phyloP scores from a whole-genome alignment of 2,329 filamentous ascomycete genomes.

The Cladosporium phlei region DNA sequence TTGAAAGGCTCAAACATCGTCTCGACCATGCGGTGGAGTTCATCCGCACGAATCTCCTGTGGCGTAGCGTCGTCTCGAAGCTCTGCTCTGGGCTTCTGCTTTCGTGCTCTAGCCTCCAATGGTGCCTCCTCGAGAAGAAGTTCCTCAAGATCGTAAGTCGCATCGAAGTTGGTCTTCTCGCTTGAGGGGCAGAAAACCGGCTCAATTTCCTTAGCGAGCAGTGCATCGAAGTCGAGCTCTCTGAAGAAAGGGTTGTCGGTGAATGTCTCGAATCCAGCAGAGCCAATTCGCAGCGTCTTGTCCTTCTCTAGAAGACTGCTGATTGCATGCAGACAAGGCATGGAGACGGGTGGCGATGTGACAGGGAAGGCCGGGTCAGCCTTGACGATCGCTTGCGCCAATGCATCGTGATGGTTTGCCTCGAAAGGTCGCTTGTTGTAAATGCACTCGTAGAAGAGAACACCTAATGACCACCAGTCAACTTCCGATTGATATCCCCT shows the following conservation, averaged over 20 bases:
- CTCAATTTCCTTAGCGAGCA: constrained; percentile 82
- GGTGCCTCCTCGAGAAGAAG: constrained; percentile 90
- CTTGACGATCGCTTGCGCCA: constrained; percentile 75
- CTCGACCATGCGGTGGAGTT: constrained; percentile 91
- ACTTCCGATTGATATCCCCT: constrained; percentile 84
- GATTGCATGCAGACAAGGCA: constrained; percentile 85
- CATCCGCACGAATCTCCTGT: constrained; percentile 90
- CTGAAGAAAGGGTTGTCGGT: constrained; percentile 86
- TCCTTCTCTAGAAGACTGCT: constrained; percentile 77
- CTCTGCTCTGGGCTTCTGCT: constrained; percentile 88
- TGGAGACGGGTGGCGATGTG: constrained; percentile 83
- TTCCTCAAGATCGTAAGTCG: constrained; percentile 95
- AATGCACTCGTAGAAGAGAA: constrained; percentile 99
- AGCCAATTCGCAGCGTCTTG: constrained; percentile 75
- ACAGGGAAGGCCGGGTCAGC: constrained; percentile 84
- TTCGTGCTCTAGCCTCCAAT: constrained; percentile 81
- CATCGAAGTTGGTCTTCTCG: constrained; percentile 98
- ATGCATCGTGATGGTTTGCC: constrained; percentile 73
- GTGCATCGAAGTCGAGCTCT: constrained; percentile 72
- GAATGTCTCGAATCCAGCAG: constrained; percentile 75
- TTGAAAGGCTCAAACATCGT: constrained; percentile 89
- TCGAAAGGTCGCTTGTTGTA: constrained; percentile 99
- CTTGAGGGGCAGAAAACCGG: constrained; percentile 90
- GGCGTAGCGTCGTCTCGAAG: constrained; percentile 91
- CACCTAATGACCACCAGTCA: constrained; percentile 98